A percentile compares a stretch with the other conserved stretches of the same genome.
Conservation (phyloP, 768 basidiomycete genomes). For the Leccinum barrowsii region DNA sequence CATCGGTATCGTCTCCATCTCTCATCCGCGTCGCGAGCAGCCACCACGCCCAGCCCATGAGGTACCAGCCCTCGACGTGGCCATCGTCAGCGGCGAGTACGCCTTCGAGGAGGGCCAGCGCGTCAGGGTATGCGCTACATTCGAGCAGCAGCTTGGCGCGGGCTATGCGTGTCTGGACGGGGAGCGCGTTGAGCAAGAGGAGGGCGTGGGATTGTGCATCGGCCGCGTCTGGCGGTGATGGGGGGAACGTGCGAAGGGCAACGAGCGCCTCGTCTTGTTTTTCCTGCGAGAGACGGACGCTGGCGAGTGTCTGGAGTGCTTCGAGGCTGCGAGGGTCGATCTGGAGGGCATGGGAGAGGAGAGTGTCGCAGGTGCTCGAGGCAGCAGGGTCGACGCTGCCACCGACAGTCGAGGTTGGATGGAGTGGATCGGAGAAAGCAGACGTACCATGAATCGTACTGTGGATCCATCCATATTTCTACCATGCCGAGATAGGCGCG, state of each 20-base stretch:
- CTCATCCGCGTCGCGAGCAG: slow-evolving; percentile 72
- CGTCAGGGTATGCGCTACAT: slow-evolving; percentile 63
- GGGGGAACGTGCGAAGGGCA: too few species aligned
- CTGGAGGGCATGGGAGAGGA: slow-evolving; percentile 69
- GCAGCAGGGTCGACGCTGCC: slow-evolving; percentile 80
- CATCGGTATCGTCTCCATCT: slow-evolving; percentile 44
- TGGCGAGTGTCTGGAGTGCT: slow-evolving; percentile 75
- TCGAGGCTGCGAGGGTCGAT: slow-evolving; percentile 75
- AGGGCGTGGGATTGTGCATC: too few species aligned
- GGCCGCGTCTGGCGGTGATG: too few species aligned
- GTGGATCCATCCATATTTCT: slow-evolving; percentile 95
- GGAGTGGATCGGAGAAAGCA: not conserved
- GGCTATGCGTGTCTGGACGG: slow-evolving; percentile 66
- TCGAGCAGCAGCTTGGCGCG: slow-evolving; percentile 85
- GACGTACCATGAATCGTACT: slow-evolving; percentile 79
- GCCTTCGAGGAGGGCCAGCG: slow-evolving; percentile 72
- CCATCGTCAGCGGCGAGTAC: slow-evolving; percentile 80
- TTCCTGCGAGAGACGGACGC: slow-evolving; percentile 86
- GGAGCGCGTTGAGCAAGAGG: slow-evolving; percentile 31
- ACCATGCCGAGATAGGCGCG: slow-evolving; percentile 69
- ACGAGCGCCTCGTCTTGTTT: slow-evolving; percentile 45
- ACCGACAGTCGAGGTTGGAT: slow-evolving; percentile 26
- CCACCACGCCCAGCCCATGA: slow-evolving; percentile 93
- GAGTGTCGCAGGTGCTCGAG: slow-evolving; percentile 78
- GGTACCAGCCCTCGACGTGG: slow-evolving; percentile 89